Evolutionary conservation across 1,284 basidiomycete genomes (phyloP), one percentile per base, ranked within the genome.

Genomic region (Moniliella sp.): DNA sequence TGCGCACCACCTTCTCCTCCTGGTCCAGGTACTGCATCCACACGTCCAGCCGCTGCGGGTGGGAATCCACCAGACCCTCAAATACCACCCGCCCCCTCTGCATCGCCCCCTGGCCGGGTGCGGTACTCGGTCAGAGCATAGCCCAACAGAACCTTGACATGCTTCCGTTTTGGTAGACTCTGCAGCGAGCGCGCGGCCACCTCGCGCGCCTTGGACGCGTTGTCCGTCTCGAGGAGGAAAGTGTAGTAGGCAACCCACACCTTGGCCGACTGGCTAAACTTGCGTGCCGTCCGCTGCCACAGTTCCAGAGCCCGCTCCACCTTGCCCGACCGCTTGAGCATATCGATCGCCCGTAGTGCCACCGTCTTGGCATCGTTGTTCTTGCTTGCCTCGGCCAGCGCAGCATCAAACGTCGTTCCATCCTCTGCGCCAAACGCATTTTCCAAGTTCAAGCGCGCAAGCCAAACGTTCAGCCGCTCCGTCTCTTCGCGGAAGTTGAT

Each of bases 1-100:
- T 7, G 18, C 10, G 11, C 16, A n/a, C 68, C 64, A 57, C 76
- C 72, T 28, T 69, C 4, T 74, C 75, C 56, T 94, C 80, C 74
- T 93, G 84, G 58, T 97, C 91, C 57, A 94, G 75, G 62, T 97
- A 99, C 35, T 94, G 69, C 36, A 78, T 79, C 86, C 93, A 97
- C 25, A 94, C 65, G 60, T 97, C 88, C 66, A 84, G 75, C 30
- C 83, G 73, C 61, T 86, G 93, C 2, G 84, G 76, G 64, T 93
- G 81, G 10, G 76, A 79, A 57, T 88, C 82, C 17, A 97, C 68
- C 35, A 99, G 78, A 19, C 88, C 91, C 60, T 97, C 91, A 42
- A 93, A 97, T 33, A 99, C 70, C 0, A 88, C 94, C 55, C 79
- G 77, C 13, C 84, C 91, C 30, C 62, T 99, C 91, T 1, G 80